Evolutionary conservation across 441 rosid genomes (phyloP).

Genomic region (Croton setiger): DNA sequence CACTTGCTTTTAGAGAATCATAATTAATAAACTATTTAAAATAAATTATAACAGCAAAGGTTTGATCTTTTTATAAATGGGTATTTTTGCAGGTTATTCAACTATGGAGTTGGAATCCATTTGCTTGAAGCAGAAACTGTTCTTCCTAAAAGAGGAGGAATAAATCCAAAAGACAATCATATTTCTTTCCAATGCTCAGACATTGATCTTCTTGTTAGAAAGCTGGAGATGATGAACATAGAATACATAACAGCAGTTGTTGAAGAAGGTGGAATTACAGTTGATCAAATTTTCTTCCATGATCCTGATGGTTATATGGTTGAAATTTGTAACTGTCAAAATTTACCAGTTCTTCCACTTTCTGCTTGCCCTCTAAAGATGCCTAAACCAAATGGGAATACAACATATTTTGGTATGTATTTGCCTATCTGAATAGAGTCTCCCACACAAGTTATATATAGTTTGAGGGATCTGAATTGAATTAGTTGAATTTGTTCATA

Average conservation of each 20-base stretch:
- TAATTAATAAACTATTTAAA: too few species aligned
- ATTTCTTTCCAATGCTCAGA: slow-evolving; percentile 46
- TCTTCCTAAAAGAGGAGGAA: slow-evolving; percentile 30
- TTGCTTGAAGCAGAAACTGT: slow-evolving; percentile 33
- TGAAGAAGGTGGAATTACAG: slow-evolving; percentile 46
- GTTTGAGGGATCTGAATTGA: too few species aligned
- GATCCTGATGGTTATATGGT: slow-evolving; percentile 63
- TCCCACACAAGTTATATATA: too few species aligned
- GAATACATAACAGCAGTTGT: slow-evolving; percentile 51
- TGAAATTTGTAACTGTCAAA: slow-evolving; percentile 54
- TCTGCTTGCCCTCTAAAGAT: slow-evolving; percentile 37
- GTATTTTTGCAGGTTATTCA: slow-evolving; percentile 50
- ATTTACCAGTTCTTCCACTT: slow-evolving; percentile 49
- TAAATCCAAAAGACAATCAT: slow-evolving; percentile 57
- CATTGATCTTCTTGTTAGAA: slow-evolving; percentile 26
- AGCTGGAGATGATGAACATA: slow-evolving; percentile 34
- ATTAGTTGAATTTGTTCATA: too few species aligned
- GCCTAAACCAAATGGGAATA: slow-evolving; percentile 13
- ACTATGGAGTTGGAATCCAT: slow-evolving; percentile 51
- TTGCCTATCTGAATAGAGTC: too few species aligned
- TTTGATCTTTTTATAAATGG: too few species aligned
- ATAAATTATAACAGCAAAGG: too few species aligned
- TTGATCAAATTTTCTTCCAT: slow-evolving; percentile 57
- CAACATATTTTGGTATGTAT: too few species aligned
- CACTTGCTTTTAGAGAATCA: too few species aligned